A percentile compares a stretch with the other conserved stretches of the same genome.
Conservation (phyloP, 2,329 filamentous ascomycete species). For the Drechslera avenae region DNA sequence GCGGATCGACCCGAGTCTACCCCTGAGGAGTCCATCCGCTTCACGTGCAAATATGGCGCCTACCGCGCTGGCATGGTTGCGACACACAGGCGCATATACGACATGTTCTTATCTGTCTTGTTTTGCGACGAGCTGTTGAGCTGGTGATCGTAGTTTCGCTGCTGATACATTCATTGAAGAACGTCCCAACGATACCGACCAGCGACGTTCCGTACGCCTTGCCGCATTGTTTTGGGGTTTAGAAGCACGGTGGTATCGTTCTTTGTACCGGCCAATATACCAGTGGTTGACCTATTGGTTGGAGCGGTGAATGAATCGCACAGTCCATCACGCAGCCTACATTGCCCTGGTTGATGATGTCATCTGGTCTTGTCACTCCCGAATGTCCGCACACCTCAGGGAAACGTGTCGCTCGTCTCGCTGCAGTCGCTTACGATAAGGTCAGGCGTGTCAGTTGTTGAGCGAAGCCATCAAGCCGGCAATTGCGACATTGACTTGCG, state of each 20-base stretch:
- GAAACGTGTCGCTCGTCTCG: slow-evolving; percentile 12
- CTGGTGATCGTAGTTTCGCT: slow-evolving; percentile 16
- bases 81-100: slow-evolving; percentile 21
- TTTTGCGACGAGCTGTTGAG: too few relatives aligned
- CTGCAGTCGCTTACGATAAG: slow-evolving; percentile 11
- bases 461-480: too few relatives aligned
- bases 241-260: slow-evolving; percentile 7
- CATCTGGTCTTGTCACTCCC: slow-evolving; percentile 20
- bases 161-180: slow-evolving; percentile 14
- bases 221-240: slow-evolving; percentile 12
- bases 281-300: background rate
- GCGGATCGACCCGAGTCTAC: slow-evolving; percentile 16
- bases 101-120: slow-evolving; percentile 21
- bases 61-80: slow-evolving; percentile 23
- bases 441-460: too few relatives aligned
- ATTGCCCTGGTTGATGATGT: slow-evolving; percentile 29
- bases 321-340: slow-evolving; percentile 18
- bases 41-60: slow-evolving; percentile 19
- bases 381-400: slow-evolving; percentile 15
- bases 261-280: slow-evolving; percentile 9
- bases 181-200: slow-evolving; percentile 12
- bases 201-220: slow-evolving; percentile 22
- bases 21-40: slow-evolving; percentile 17
- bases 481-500: too few relatives aligned
- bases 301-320: slow-evolving; percentile 13